A percentile compares a stretch with the other conserved stretches of the same genome.
These are phyloP conservation scores for Tetrapyrgos nigripes DNA, from an alignment of 1,284 basidiomycete genomes.

Conservation along the genomic window DNA sequence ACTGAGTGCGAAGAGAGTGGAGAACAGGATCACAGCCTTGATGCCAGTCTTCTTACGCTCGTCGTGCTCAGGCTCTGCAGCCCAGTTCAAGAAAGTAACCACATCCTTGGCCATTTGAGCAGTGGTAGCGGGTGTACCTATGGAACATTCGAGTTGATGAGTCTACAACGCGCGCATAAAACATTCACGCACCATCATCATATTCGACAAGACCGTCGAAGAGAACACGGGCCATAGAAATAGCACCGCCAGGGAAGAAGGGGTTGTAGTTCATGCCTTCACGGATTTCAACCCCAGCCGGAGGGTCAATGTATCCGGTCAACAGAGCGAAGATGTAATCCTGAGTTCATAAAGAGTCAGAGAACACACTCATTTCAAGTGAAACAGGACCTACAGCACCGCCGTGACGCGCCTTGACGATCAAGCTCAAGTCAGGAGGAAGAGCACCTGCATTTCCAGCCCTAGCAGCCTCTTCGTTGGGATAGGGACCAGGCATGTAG, in stretches of 20 bases:
- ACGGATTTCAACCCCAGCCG: conserved; percentile 95
- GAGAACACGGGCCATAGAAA: conserved; percentile 97
- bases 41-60: conserved; percentile 96
- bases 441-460: conserved; percentile 94
- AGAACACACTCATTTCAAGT: conserved; percentile 2
- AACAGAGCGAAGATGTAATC: conserved; percentile 98
- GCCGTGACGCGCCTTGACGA: conserved; percentile 98
- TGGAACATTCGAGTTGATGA: conserved; percentile 13
- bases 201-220: conserved; percentile 97
- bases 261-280: conserved; percentile 99
- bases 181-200: conserved; percentile 74
- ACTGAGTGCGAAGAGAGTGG: conserved; percentile 80
- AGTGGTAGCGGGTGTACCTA: conserved; percentile 94
- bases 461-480: conserved; percentile 98
- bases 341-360: conserved; percentile 50
- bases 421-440: conserved; percentile 97
- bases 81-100: conserved; percentile 93
- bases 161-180: conserved; percentile 5
- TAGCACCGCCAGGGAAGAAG: conserved; percentile 97
- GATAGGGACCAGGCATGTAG: conserved; percentile 95
- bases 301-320: conserved; percentile 97
- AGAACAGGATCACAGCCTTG: conserved; percentile 92
- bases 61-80: conserved; percentile 97
- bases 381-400: conserved; percentile 70
- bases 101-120: conserved; percentile 99